Conservation (phyloP, 2,329 filamentous ascomycete genomes). For the Madurella mycetomatis region DNA sequence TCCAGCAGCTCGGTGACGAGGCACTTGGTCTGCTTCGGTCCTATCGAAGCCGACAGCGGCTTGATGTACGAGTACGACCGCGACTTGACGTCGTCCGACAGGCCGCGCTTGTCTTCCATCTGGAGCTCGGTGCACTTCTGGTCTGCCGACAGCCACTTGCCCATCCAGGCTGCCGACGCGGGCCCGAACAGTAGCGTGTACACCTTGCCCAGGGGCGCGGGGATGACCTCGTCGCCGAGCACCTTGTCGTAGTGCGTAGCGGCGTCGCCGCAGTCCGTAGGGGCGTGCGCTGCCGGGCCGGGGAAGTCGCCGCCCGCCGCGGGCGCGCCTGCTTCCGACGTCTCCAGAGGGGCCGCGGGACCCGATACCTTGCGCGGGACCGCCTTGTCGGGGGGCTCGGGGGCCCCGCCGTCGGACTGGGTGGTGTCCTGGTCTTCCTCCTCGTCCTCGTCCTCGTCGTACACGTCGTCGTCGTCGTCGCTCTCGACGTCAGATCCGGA, state of each 20-base stretch:
- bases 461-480: constrained; percentile 72
- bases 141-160: constrained; percentile 78
- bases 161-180: constrained; percentile 73
- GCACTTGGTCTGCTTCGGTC: constrained; percentile 92
- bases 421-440: constrained; percentile 47
- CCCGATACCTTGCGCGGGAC: constrained; percentile 70
- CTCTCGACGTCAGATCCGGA: constrained; percentile 58
- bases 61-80: constrained; percentile 87
- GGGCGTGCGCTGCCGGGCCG: constrained; percentile 72
- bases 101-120: constrained; percentile 77
- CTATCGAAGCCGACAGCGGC: constrained; percentile 76
- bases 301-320: constrained; percentile 63
- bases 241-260: constrained; percentile 78
- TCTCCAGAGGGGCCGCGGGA: constrained; percentile 42
- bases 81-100: constrained; percentile 68
- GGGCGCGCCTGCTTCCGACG: constrained; percentile 40
- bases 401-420: constrained; percentile 39
- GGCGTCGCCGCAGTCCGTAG: constrained; percentile 80
- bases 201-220: constrained; percentile 85
- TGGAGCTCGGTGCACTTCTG: constrained; percentile 87
- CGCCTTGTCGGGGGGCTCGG: constrained; percentile 57
- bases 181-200: constrained; percentile 86
- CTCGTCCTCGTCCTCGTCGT: constrained; percentile 74
- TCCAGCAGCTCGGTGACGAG: constrained; percentile 84
- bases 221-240: constrained; percentile 79